Conservation (phyloP, 140 eudicot genomes). For the Anethum foeniculum region DNA sequence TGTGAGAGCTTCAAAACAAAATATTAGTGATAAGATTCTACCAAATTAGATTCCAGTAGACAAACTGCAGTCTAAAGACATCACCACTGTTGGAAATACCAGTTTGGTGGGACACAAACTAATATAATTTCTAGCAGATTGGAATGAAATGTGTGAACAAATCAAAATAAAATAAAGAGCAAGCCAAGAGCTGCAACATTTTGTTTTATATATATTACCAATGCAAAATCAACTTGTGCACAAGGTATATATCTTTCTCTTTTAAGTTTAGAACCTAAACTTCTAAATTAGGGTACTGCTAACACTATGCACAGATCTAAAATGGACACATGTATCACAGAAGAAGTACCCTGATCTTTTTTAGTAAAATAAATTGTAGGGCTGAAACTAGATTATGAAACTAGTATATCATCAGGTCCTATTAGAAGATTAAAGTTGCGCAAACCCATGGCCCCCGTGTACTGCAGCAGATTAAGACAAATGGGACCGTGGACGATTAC, state of each 20-base stretch:
- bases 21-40: neutral
- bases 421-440: too few relatives aligned
- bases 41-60: neutral
- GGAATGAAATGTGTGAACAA: neutral
- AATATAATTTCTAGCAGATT: neutral
- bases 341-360: neutral
- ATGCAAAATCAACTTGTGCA: neutral
- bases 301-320: neutral
- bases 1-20: neutral
- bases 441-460: too few relatives aligned
- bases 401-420: too few relatives aligned
- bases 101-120: neutral
- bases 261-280: too few relatives aligned
- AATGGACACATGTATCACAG: neutral
- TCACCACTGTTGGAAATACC: neutral
- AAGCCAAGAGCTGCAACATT: neutral
- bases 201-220: neutral
- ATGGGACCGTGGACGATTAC: too few relatives aligned
- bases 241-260: neutral
- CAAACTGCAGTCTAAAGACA: neutral
- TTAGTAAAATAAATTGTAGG: neutral
- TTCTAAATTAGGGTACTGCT: neutral
- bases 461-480: too few relatives aligned
- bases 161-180: neutral
- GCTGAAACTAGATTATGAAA: constrained; percentile 7